These are phyloP conservation scores for Sphagnum fallax DNA, from an alignment of 228 moss, liverwort and hornwort species.

Conservation along the genomic window DNA sequence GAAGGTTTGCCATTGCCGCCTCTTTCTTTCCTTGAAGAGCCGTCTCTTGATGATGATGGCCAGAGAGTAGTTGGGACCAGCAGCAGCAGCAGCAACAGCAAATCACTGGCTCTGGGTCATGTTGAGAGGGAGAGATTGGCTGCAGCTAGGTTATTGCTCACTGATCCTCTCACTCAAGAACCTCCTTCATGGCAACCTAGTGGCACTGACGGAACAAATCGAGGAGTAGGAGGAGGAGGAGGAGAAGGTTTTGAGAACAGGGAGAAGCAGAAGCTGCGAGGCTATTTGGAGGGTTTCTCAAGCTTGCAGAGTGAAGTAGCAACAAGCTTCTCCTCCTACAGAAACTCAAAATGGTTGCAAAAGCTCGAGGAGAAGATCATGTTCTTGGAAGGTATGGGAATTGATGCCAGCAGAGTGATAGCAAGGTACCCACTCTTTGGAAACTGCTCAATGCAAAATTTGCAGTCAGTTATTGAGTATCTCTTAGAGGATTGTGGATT, in stretches of 20 bases:
- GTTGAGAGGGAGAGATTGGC: conserved; percentile 7
- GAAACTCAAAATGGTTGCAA: conserved; percentile 13
- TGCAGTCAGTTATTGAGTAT: conserved; percentile 41
- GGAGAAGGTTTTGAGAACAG: conserved; percentile 13
- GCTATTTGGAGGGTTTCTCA: conserved; percentile 18
- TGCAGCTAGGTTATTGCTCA: neutral
- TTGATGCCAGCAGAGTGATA: conserved; percentile 51
- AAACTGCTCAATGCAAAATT: conserved; percentile 35
- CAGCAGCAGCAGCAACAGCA: too few species aligned
- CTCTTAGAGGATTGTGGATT: conserved; percentile 33
- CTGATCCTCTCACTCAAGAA: neutral
- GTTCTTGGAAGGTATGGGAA: conserved; percentile 61
- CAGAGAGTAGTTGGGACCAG: too few species aligned
- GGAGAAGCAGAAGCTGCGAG: conserved; percentile 47
- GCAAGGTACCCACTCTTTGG: conserved; percentile 43
- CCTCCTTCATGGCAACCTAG: neutral
- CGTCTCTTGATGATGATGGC: too few species aligned
- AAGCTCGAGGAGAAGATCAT: conserved; percentile 57
- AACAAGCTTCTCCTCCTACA: conserved; percentile 1
- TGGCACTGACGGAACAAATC: neutral
- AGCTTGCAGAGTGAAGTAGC: conserved; percentile 22
- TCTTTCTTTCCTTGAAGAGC: too few species aligned
- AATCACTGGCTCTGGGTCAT: conserved; percentile 8
- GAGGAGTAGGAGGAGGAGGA: conserved; percentile 7
- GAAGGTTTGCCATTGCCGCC: too few species aligned